These are phyloP conservation scores for Cornus controversa DNA, from an alignment of 148 eudicot genomes.

Conservation along the genomic window DNA sequence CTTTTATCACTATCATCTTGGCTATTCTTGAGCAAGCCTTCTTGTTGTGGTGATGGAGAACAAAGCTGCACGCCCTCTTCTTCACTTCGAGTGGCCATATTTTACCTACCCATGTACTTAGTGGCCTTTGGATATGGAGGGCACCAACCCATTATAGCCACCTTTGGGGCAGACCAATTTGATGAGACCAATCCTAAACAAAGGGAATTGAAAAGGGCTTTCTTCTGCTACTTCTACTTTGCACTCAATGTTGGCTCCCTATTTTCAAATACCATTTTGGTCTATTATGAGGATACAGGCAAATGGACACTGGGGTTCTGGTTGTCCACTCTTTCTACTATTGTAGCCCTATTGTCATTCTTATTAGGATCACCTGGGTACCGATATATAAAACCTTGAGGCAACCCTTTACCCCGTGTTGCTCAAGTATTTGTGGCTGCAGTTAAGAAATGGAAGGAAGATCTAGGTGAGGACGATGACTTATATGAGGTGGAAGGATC, in stretches of 20 bases:
- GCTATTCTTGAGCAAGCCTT: conserved; percentile 59
- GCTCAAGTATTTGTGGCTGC: conserved; percentile 82
- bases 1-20: conserved; percentile 64
- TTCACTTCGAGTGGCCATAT: conserved; percentile 27
- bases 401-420: conserved; percentile 84
- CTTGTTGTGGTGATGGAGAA: conserved; percentile 69
- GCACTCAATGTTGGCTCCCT: too few species aligned
- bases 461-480: conserved; percentile 21
- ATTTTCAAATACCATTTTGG: too few species aligned
- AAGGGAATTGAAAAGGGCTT: conserved; percentile 40
- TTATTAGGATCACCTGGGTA: conserved; percentile 44
- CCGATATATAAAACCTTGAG: too few species aligned
- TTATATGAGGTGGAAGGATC: conserved; percentile 67
- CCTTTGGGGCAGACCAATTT: conserved; percentile 93
- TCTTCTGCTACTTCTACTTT: conserved; percentile 78
- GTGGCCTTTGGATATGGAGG: conserved; percentile 98
- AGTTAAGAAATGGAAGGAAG: conserved; percentile 41
- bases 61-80: conserved; percentile 42
- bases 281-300: too few species aligned
- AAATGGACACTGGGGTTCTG: too few species aligned
- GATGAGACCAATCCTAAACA: conserved; percentile 48
- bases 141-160: conserved; percentile 86
- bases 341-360: too few species aligned
- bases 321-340: too few species aligned
- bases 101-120: conserved; percentile 72